phyloP scores from a whole-genome alignment of 768 basidiomycete species.

The Trichaptum fuscoviolaceum region DNA sequence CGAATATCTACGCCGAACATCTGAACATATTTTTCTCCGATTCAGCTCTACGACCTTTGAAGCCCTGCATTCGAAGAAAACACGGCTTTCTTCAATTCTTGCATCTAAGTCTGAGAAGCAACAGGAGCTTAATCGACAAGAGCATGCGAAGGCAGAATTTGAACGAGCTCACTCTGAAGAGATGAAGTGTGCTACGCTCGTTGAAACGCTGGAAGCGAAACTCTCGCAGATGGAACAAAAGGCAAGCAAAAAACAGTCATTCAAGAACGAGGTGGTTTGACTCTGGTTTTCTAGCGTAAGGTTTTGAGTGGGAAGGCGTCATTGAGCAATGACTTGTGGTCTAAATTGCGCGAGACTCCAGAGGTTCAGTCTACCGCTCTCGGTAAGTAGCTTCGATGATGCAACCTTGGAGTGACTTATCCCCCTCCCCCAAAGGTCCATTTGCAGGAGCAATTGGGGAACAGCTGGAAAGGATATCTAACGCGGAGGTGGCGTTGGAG shows the following conservation, averaged over 20 bases:
- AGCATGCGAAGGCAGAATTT: neutral
- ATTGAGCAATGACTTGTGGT: neutral
- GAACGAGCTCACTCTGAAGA: neutral
- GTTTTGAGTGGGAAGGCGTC: neutral
- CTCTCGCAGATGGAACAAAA: neutral
- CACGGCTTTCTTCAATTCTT: neutral
- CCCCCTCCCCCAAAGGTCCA: neutral
- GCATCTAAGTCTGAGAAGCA: neutral
- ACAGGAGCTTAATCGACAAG: neutral
- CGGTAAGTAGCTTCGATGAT: neutral
- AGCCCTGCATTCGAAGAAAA: neutral
- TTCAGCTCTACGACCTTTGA: neutral
- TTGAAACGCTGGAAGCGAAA: neutral
- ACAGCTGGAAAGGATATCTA: neutral
- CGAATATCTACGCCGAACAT: neutral
- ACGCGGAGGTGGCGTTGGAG: neutral
- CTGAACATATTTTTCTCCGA: neutral
- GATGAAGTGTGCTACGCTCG: neutral
- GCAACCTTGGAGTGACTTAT: neutral
- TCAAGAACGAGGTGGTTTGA: neutral
- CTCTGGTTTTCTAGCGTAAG: neutral
- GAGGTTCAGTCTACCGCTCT: neutral
- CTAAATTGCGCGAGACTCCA: neutral
- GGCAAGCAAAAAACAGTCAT: neutral
- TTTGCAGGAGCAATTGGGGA: neutral